phyloP scores from a whole-genome alignment of 306 rosid genomes.

The Benincasa hispida region DNA sequence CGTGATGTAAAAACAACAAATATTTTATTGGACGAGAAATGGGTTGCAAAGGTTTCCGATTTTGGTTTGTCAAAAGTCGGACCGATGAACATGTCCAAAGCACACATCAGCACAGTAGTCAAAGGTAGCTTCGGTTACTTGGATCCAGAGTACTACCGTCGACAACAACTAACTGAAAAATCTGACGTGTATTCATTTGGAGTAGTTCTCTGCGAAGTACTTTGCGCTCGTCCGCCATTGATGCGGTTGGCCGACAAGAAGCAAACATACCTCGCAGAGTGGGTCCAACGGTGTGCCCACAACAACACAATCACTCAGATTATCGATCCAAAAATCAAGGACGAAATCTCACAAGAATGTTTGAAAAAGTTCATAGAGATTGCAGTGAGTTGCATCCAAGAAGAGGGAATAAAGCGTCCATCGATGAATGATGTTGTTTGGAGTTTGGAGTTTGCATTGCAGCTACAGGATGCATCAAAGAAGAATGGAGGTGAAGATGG shows the following conservation, averaged over 20 bases:
- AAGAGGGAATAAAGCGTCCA: neutral
- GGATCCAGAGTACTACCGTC: neutral
- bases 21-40: neutral
- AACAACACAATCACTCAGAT: neutral
- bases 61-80: neutral
- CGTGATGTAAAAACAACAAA: neutral
- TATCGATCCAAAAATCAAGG: neutral
- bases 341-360: neutral
- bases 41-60: neutral
- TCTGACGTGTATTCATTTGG: neutral
- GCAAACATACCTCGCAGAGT: neutral
- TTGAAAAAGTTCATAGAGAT: neutral
- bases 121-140: neutral
- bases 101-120: neutral
- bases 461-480: neutral
- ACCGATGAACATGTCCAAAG: neutral
- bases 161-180: neutral
- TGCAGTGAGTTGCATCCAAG: neutral
- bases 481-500: neutral
- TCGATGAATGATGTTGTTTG: neutral
- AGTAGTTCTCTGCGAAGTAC: neutral
- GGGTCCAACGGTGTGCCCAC: neutral
- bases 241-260: neutral
- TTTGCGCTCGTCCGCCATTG: neutral
- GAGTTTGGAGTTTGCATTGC: neutral